A percentile compares a stretch with the other conserved stretches of the same genome.
These are phyloP conservation scores for Pyracantha coccinea DNA, from an alignment of 331 rosid genomes.

Conservation along the genomic window DNA sequence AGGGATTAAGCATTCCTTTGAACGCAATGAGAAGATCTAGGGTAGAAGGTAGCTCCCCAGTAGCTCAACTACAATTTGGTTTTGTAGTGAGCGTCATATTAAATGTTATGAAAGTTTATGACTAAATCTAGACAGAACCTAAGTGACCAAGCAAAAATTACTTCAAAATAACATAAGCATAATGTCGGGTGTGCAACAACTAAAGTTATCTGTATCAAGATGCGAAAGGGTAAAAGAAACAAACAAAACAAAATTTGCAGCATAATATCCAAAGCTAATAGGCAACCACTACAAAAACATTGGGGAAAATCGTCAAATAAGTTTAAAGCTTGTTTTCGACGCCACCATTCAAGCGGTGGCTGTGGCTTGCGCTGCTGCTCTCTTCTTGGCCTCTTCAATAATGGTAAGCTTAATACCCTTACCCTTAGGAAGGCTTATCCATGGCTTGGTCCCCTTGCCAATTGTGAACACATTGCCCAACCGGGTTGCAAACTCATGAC, in stretches of 20 bases:
- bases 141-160: background rate
- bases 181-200: background rate
- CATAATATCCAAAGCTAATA: background rate
- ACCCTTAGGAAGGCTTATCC: constrained; percentile 30
- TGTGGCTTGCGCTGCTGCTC: constrained; percentile 19
- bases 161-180: background rate
- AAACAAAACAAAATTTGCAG: background rate
- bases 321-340: background rate
- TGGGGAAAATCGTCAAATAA: background rate
- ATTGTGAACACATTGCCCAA: constrained; percentile 19
- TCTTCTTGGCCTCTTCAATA: constrained; percentile 27
- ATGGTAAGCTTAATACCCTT: constrained; percentile 25
- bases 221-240: background rate
- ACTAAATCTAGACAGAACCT: background rate
- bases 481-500: constrained; percentile 26
- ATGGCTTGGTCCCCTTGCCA: constrained; percentile 28
- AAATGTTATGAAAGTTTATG: too few species aligned
- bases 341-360: constrained; percentile 6
- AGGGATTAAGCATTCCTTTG: too few species aligned
- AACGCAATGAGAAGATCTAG: too few species aligned
- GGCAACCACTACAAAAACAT: background rate
- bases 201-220: background rate
- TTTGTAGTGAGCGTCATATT: too few species aligned
- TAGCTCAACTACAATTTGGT: too few species aligned
- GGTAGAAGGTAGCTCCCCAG: too few species aligned